phyloP scores from a whole-genome alignment of 1,139 yeast genomes.

The Kurtzmaniella natalensis region DNA sequence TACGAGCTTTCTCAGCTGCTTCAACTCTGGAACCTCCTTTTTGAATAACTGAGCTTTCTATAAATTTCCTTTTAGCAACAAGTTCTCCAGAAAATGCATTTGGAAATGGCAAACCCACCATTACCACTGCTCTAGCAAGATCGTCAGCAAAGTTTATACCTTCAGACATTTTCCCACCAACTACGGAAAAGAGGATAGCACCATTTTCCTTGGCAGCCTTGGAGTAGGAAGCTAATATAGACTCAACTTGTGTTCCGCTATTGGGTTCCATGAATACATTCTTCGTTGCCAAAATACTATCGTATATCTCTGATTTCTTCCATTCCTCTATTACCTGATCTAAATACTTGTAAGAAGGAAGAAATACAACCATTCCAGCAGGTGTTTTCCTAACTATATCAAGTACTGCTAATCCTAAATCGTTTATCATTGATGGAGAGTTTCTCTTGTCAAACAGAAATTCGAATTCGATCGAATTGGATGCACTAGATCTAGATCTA shows the following conservation, averaged over 20 bases:
- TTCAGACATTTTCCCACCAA: constrained; percentile 91
- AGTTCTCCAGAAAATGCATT: constrained; percentile 81
- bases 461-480: too few relatives aligned
- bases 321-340: constrained; percentile 47
- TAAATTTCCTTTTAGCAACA: constrained; percentile 64
- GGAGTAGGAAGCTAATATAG: constrained; percentile 49
- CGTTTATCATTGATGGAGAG: constrained; percentile 38
- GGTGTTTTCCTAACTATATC: constrained; percentile 47
- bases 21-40: constrained; percentile 37
- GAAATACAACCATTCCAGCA: constrained; percentile 72
- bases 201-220: constrained; percentile 31
- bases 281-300: constrained; percentile 34
- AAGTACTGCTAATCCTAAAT: constrained; percentile 49
- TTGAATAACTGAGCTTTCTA: constrained; percentile 43
- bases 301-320: constrained; percentile 36
- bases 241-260: constrained; percentile 36
- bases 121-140: constrained; percentile 79
- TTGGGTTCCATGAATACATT: constrained; percentile 55
- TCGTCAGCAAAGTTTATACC: constrained; percentile 90
- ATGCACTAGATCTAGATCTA: constrained; percentile 5
- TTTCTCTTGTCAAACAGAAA: constrained; percentile 69
- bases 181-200: constrained; percentile 76
- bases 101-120: constrained; percentile 91
- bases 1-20: constrained; percentile 47
- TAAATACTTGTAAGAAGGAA: constrained; percentile 80